Evolutionary conservation across 805 yeast species (phyloP).

Genomic region (Yarrowia sp.): DNA sequence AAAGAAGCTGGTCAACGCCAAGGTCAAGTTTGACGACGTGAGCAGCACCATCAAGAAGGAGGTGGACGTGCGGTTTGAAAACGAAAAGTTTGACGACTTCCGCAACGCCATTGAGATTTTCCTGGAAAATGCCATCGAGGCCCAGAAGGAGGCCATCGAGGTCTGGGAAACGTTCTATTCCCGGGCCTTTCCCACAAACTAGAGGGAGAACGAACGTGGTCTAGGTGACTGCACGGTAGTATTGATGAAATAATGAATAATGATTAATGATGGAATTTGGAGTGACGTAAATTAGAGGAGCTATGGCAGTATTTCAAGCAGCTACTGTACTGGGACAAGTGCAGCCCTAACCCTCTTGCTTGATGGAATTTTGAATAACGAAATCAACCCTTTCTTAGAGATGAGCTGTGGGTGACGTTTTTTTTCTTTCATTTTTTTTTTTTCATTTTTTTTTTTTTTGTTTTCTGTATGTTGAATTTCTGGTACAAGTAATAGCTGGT

Average conservation of each 20-base stretch:
- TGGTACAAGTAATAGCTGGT: too few relatives aligned
- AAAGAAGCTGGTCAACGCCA: slow-evolving; percentile 60
- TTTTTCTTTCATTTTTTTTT: too few relatives aligned
- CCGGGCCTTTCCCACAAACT: slow-evolving; percentile 39
- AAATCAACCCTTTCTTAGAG: too few relatives aligned
- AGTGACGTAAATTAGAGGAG: too few relatives aligned
- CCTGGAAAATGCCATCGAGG: slow-evolving; percentile 87
- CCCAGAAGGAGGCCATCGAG: slow-evolving; percentile 79
- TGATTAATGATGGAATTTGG: slow-evolving; percentile 23
- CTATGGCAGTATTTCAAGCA: too few relatives aligned
- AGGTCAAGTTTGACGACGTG: slow-evolving; percentile 66
- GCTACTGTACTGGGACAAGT: too few relatives aligned
- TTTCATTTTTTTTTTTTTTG: too few relatives aligned
- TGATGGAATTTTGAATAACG: too few relatives aligned
- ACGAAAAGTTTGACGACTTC: slow-evolving; percentile 80
- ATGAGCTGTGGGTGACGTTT: too few relatives aligned
- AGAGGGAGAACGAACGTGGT: too few relatives aligned
- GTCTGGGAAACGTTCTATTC: slow-evolving; percentile 65
- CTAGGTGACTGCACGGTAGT: not conserved
- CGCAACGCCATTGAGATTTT: slow-evolving; percentile 88
- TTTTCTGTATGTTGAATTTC: too few relatives aligned
- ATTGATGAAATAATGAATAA: slow-evolving; percentile 37
- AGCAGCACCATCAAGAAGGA: slow-evolving; percentile 73
- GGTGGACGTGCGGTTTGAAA: slow-evolving; percentile 65
- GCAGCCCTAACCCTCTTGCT: too few relatives aligned